Base-by-base conservation (phyloP, 768 basidiomycete genomes). In the Rhizopogon vesiculosus region DNA sequence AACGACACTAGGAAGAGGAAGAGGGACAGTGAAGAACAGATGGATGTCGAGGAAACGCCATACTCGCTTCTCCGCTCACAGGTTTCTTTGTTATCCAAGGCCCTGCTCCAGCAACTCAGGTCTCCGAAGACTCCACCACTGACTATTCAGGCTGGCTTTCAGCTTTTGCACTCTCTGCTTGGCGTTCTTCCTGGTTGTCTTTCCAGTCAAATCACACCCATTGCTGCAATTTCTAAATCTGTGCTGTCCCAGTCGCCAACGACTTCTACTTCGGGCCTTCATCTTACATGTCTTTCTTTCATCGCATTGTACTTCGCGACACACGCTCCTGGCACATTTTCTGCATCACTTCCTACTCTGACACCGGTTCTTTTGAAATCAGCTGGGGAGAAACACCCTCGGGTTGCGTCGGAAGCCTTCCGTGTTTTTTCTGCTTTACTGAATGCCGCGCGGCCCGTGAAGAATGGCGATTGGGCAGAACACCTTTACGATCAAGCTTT, bases 371-470 rank as follows among this genome's bases (percentile, higher is more conserved):
- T 98, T 40, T 80, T 94, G 42, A 83, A 82, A 54, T 83, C 86
- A 9, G 76, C 91, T 45, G 73, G 74, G 18, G 94, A 98, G 69
- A 86, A 87, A 61, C 91, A 94, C 66, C 95, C 95, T 38, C 86
- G 93, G 57, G 82, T 98, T 57, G 87, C 85, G 5, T 86, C 93
- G 2, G 93, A 95, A 64, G 82, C 93, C 0, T 93, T 98, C 79
- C 83, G 84, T 39, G 89, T 87, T 2, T 93, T 92, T 63, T 92
- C 93, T 2, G 79, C 93, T 2, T 74, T 99, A 7, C 78, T 97
- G 31, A 85, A 82, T 59, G 80, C 89, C 2, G 72, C 89, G 40
- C 85, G 87, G 46, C 92, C 92, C 1, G 69, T 89, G 45, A 83
- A 83, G 59, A 66, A 75, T 54, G 73, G 69, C 6, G 82, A 84